Conservation (phyloP, 1,139 yeast species). For the Debaryomyces psychrophilus region DNA sequence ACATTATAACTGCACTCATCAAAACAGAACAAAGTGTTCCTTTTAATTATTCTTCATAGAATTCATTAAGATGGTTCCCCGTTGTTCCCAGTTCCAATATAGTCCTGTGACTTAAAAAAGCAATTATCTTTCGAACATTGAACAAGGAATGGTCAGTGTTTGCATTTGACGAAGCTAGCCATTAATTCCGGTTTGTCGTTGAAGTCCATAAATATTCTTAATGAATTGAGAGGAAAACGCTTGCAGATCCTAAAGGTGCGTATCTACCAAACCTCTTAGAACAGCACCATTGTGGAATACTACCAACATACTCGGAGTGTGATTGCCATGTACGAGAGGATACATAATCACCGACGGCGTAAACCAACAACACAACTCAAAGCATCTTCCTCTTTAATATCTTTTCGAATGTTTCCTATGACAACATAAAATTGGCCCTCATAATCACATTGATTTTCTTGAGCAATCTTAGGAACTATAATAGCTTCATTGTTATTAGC, state of each 20-base stretch:
- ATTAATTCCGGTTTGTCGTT: slow-evolving; percentile 41
- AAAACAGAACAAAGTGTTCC: too few species aligned
- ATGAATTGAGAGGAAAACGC: slow-evolving; percentile 42
- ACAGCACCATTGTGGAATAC: slow-evolving; percentile 54
- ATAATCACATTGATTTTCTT: neutral
- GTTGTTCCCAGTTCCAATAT: neutral
- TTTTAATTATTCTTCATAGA: too few species aligned
- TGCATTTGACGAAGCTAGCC: slow-evolving; percentile 2
- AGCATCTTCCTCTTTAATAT: neutral
- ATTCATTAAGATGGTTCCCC: too few species aligned
- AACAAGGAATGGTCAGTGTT: neutral
- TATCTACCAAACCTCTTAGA: slow-evolving; percentile 59
- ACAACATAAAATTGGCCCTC: neutral
- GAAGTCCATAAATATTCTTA: slow-evolving; percentile 36
- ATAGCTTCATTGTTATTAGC: neutral
- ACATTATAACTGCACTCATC: too few species aligned
- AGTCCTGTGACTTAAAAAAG: neutral
- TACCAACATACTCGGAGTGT: slow-evolving; percentile 20
- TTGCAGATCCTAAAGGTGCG: slow-evolving; percentile 57
- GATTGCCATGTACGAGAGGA: neutral
- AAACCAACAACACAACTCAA: neutral
- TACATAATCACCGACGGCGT: neutral
- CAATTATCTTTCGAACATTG: neutral
- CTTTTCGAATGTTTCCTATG: neutral
- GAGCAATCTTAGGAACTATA: neutral